A percentile compares a stretch with the other conserved stretches of the same genome.
Conservation (phyloP, 1,284 basidiomycete genomes). For the Vanrija sp. region DNA sequence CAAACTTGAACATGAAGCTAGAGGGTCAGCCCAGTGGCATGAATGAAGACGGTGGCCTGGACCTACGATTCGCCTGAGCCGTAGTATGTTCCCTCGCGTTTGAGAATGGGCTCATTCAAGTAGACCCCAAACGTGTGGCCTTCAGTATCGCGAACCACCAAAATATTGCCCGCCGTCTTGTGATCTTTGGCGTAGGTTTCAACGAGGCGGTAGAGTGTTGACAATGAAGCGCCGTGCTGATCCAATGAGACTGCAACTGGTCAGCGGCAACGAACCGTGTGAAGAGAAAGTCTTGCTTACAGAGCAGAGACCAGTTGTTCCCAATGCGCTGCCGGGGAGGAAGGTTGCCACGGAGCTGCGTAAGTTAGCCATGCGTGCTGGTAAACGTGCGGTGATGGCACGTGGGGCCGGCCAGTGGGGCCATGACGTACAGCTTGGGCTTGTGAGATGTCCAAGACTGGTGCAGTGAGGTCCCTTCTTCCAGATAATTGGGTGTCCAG, state of each 20-base stretch:
- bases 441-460: conserved; percentile 52
- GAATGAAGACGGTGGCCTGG: neutral
- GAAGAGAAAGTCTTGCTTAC: conserved; percentile 45
- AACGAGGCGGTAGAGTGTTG: conserved; percentile 74
- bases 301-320: conserved; percentile 77
- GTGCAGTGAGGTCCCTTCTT: conserved; percentile 56
- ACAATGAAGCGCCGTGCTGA: conserved; percentile 88
- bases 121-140: conserved; percentile 73
- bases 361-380: neutral
- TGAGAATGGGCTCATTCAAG: conserved; percentile 66
- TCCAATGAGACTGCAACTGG: conserved; percentile 63
- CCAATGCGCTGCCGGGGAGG: conserved; percentile 77
- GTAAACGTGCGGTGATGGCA: too few relatives aligned
- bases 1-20: conserved; percentile 71
- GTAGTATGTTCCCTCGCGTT: conserved; percentile 63
- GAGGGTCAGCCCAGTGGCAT: neutral
- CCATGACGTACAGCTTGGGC: conserved; percentile 12
- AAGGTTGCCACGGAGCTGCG: conserved; percentile 65
- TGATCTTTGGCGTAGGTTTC: conserved; percentile 39
- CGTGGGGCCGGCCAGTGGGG: too few relatives aligned
- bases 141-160: conserved; percentile 60
- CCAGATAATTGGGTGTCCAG: conserved; percentile 50
- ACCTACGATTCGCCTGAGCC: conserved; percentile 81
- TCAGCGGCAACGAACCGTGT: neutral
- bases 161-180: conserved; percentile 53